Evolutionary conservation across 1,139 yeast genomes (phyloP).

Genomic region (Lodderomyces margitis): DNA sequence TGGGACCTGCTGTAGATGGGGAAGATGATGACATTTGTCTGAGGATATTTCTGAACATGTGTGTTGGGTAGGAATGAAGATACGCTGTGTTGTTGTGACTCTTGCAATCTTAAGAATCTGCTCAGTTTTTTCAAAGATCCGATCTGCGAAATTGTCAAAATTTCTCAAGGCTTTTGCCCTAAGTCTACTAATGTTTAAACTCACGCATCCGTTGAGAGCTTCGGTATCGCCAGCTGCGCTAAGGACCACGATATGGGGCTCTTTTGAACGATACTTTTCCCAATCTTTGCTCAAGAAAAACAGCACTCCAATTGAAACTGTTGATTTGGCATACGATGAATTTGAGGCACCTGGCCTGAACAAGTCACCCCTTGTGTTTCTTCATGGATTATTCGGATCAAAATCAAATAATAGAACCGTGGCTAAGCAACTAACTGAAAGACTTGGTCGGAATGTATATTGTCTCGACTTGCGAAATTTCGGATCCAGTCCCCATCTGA

Average conservation of each 20-base stretch:
- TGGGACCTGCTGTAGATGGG: slow-evolving; percentile 17
- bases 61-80: neutral
- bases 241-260: neutral
- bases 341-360: slow-evolving; percentile 33
- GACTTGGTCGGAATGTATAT: slow-evolving; percentile 50
- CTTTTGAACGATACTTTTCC: neutral
- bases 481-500: slow-evolving; percentile 80
- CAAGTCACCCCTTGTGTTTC: slow-evolving; percentile 60
- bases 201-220: neutral
- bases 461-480: slow-evolving; percentile 86
- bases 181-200: neutral
- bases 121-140: neutral
- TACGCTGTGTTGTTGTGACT: too few species aligned
- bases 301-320: slow-evolving; percentile 20
- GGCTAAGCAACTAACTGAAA: slow-evolving; percentile 48
- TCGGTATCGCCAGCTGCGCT: neutral
- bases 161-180: neutral
- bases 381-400: slow-evolving; percentile 91
- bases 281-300: neutral
- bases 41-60: slow-evolving; percentile 12
- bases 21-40: slow-evolving; percentile 14
- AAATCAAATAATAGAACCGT: slow-evolving; percentile 76
- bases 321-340: slow-evolving; percentile 29
- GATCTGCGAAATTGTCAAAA: neutral
- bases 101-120: too few species aligned